Evolutionary conservation across 345 rosid genomes (phyloP).

Genomic region (Laguncularia racemosa): DNA sequence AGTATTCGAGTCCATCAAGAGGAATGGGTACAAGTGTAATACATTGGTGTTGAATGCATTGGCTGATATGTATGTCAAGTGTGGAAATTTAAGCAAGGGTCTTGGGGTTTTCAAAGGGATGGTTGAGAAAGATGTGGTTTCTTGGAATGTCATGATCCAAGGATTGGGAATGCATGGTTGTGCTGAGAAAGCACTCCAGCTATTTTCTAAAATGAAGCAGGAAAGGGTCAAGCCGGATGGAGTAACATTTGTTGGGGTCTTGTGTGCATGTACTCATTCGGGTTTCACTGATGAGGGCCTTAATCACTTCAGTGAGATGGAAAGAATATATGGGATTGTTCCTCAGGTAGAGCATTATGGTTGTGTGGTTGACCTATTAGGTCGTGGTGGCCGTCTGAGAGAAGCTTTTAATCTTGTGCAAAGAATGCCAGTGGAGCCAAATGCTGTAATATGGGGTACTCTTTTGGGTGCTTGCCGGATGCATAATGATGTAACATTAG

Average conservation of each 20-base stretch:
- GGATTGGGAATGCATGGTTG: constrained; percentile 80
- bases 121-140: constrained; percentile 50
- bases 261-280: constrained; percentile 82
- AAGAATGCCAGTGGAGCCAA: constrained; percentile 73
- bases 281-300: constrained; percentile 74
- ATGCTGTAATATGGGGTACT: constrained; percentile 76
- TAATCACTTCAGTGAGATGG: constrained; percentile 54
- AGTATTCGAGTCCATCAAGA: constrained; percentile 46
- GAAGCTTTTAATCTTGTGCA: constrained; percentile 62
- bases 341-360: constrained; percentile 86
- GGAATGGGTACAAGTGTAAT: constrained; percentile 27
- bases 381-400: constrained; percentile 63
- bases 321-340: constrained; percentile 47
- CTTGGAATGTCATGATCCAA: constrained; percentile 88
- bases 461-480: constrained; percentile 69
- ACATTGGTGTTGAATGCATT: constrained; percentile 61
- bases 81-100: constrained; percentile 61
- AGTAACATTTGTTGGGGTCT: constrained; percentile 54
- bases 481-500: constrained; percentile 47
- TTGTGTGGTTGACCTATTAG: constrained; percentile 77
- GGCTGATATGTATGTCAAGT: constrained; percentile 79
- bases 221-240: constrained; percentile 68
- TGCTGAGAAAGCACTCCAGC: constrained; percentile 56
- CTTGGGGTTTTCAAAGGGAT: constrained; percentile 47
- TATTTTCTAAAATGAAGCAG: constrained; percentile 58